A percentile compares a stretch with the other conserved stretches of the same genome.
These are phyloP conservation scores for Phytopythium mirpurense DNA, from an alignment of 352 stramenopile species.

Conservation along the genomic window DNA sequence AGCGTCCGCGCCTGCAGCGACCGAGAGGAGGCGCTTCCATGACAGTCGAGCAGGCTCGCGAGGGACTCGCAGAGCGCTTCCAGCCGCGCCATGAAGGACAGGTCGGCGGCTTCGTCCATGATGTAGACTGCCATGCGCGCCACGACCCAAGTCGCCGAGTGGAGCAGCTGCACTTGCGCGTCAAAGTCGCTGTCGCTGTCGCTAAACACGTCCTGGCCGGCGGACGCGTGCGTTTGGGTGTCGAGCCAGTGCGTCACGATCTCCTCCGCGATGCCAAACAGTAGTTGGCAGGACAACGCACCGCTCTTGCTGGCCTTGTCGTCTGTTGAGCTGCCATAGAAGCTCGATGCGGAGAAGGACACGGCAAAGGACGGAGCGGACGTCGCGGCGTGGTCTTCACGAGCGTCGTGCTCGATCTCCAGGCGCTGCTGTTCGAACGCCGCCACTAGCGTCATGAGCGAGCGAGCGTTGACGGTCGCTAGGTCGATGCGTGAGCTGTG, in stretches of 20 bases:
- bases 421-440: slow-evolving; percentile 7
- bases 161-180: slow-evolving; percentile 18
- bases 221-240: background rate
- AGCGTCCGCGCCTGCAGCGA: slow-evolving; percentile 11
- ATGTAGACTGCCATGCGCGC: slow-evolving; percentile 33
- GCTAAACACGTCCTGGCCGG: background rate
- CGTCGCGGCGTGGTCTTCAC: background rate
- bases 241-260: slow-evolving; percentile 10
- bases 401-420: slow-evolving; percentile 1
- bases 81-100: slow-evolving; percentile 20
- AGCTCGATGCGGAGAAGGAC: background rate
- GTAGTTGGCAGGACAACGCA: slow-evolving; percentile 11
- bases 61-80: slow-evolving; percentile 30
- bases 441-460: slow-evolving; percentile 3
- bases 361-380: background rate
- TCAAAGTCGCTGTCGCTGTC: slow-evolving; percentile 13
- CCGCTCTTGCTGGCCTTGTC: background rate
- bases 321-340: slow-evolving; percentile 3
- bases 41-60: slow-evolving; percentile 11
- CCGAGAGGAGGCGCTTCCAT: background rate
- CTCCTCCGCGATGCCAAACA: slow-evolving; percentile 16
- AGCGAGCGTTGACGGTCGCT: background rate
- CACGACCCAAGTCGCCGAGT: slow-evolving; percentile 25
- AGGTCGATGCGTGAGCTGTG: background rate
- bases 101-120: slow-evolving; percentile 26